Percentiles rank a stretch among this genome's conserved stretches.
These are phyloP conservation scores for Aureobasidium sp. DNA, from an alignment of 2,329 filamentous ascomycete species.

Conservation along the genomic window DNA sequence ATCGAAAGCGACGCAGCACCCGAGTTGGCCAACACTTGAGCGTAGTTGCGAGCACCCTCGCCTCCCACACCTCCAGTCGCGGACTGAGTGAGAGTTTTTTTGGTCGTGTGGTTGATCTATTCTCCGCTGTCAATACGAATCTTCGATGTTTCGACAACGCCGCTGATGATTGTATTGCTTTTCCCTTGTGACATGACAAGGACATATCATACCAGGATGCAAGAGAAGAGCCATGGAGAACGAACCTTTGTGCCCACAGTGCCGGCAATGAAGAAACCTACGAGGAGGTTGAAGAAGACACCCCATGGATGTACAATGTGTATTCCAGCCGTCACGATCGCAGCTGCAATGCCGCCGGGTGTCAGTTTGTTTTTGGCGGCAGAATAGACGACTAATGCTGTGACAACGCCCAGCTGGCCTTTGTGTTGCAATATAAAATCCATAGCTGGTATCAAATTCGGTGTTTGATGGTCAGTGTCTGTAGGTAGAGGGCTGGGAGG, in stretches of 20 bases:
- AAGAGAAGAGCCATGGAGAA: background rate
- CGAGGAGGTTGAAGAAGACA: conserved; percentile 76
- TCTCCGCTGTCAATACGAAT: background rate
- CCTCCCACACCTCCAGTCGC: conserved; percentile 66
- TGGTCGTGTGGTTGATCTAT: conserved; percentile 79
- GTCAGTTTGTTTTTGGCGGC: conserved; percentile 57
- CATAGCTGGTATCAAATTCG: background rate
- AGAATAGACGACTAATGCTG: conserved; percentile 39
- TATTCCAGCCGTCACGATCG: conserved; percentile 63
- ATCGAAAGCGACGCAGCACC: conserved; percentile 63
- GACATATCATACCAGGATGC: background rate
- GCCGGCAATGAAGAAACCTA: conserved; percentile 79
- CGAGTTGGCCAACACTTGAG: conserved; percentile 90
- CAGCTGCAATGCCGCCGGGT: conserved; percentile 63
- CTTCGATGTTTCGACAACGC: background rate
- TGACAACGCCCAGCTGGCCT: conserved; percentile 18
- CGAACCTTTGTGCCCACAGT: conserved; percentile 74
- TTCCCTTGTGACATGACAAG: background rate
- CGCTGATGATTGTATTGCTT: background rate
- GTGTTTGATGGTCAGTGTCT: background rate
- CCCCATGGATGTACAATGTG: conserved; percentile 93
- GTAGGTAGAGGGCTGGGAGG: background rate
- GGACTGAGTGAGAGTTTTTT: conserved; percentile 72
- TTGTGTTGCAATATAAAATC: conserved; percentile 6
- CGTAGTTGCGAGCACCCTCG: conserved; percentile 73